Evolutionary conservation across 306 rosid species (phyloP), one percentile per base, ranked within the genome.

Genomic region (Ammopiptanthus mongolicus): DNA sequence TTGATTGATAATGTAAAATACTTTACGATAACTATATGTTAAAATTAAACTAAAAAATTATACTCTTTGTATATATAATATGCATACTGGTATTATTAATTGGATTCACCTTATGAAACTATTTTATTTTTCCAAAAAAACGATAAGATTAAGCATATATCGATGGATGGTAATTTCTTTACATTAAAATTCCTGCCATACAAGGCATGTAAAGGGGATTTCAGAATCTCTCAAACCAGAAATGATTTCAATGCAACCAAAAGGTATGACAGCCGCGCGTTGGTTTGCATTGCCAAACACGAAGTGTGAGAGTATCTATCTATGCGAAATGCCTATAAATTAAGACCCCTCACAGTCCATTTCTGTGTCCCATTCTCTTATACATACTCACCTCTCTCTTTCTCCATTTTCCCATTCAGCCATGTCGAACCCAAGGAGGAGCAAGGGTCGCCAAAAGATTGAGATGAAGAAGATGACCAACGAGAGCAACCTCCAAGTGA

Each of bases 381-480:
- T n/a, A n/a, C n/a, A n/a, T n/a, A n/a, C n/a, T n/a, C n/a, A n/a
- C n/a, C n/a, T n/a, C n/a, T n/a, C n/a, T n/a, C n/a, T n/a, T n/a
- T n/a, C n/a, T n/a, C n/a, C n/a, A n/a, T n/a, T n/a, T n/a, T n/a
- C 10, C 6, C 10, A 5, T 6, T 51, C 1, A 18, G 7, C 39
- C 60, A 80, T 80, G 84, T 59, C 78, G 0, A 33, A 1, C 5
- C 5, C 19, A 19, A 76, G 44, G 57, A 72, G 11, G 14, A 55
- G 75, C 1, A 63, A 29, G 6, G 87, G 87, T 1, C 77, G 80
- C 8, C 78, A 81, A 69, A 84, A 61, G 75, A 68, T 84, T 0
- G 81, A 81, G 23, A 77, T 84, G 65, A 81, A 84, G 51, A 84
- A 84, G 34, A 84, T 84, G 81, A 65, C 4, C 41, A 84, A 77